A percentile compares a stretch with the other conserved stretches of the same genome.
phyloP scores from a whole-genome alignment of 169 alveolate genomes.

The Plasmodium gaboni region DNA sequence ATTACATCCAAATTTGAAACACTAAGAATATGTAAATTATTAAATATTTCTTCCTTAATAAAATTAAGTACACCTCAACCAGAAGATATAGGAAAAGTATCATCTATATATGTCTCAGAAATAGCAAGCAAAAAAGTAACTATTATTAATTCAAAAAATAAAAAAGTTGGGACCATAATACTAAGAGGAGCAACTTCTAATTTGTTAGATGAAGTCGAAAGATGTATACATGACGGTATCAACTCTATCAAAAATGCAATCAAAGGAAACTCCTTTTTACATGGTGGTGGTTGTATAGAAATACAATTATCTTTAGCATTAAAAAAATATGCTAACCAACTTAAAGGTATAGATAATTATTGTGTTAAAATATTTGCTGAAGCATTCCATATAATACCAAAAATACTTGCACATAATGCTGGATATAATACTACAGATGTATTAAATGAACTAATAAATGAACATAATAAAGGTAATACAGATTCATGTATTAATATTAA shows the following conservation, averaged over 20 bases:
- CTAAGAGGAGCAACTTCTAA: constrained; percentile 98
- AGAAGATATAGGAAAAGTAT: constrained; percentile 97
- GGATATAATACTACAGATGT: constrained; percentile 93
- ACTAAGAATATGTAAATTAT: constrained; percentile 95
- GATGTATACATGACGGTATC: constrained; percentile 95
- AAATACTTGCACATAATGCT: constrained; percentile 97
- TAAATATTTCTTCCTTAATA: constrained; percentile 96
- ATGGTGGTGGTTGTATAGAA: constrained; percentile 98
- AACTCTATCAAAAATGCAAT: constrained; percentile 88
- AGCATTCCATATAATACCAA: constrained; percentile 96
- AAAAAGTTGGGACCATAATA: constrained; percentile 92
- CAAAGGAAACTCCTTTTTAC: constrained; percentile 91
- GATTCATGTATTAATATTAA: constrained; percentile 84
- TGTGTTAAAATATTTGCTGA: constrained; percentile 98
- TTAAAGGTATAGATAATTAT: constrained; percentile 95
- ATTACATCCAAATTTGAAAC: constrained; percentile 95
- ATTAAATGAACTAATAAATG: constrained; percentile 86
- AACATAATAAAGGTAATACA: constrained; percentile 84
- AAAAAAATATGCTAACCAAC: constrained; percentile 88
- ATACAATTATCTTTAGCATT: constrained; percentile 92
- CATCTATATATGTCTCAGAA: constrained; percentile 93
- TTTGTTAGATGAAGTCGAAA: constrained; percentile 98
- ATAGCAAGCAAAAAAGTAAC: constrained; percentile 93
- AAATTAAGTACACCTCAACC: constrained; percentile 95
- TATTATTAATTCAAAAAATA: constrained; percentile 85